A percentile compares a stretch with the other conserved stretches of the same genome.
Evolutionary conservation across 2,329 filamentous ascomycete genomes (phyloP).

Genomic region (Zymoseptoria crescenta): DNA sequence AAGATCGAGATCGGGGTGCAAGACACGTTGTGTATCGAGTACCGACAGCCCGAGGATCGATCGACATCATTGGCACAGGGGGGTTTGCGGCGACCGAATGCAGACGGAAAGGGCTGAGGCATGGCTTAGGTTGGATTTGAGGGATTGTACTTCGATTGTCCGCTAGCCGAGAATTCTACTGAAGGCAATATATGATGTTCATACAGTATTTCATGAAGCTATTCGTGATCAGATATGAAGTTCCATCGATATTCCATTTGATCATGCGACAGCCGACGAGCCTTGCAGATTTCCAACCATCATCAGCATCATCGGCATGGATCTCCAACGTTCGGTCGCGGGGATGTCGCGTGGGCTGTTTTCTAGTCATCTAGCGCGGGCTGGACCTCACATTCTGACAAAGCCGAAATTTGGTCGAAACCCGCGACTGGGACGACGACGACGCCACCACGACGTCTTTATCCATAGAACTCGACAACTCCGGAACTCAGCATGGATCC

Average conservation of each 20-base stretch:
- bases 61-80: background rate
- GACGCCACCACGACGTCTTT: background rate
- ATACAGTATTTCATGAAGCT: too few species aligned
- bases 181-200: too few species aligned
- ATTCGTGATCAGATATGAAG: background rate
- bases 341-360: background rate
- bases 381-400: background rate
- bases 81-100: background rate
- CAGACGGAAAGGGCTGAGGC: background rate
- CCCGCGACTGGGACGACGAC: background rate
- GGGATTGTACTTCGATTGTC: too few species aligned
- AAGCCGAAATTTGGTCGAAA: background rate
- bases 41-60: background rate
- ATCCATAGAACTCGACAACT: slow-evolving; percentile 7
- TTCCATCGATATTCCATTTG: background rate
- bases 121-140: too few species aligned
- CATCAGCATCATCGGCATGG: background rate
- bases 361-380: background rate
- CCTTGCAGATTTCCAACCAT: background rate
- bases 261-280: background rate
- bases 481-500: slow-evolving; percentile 10
- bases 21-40: background rate
- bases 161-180: too few species aligned
- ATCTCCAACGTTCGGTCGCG: background rate
- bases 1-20: background rate